Evolutionary conservation across 2,329 filamentous ascomycete species (phyloP).

Genomic region (Sphaerostilbella broomeana): DNA sequence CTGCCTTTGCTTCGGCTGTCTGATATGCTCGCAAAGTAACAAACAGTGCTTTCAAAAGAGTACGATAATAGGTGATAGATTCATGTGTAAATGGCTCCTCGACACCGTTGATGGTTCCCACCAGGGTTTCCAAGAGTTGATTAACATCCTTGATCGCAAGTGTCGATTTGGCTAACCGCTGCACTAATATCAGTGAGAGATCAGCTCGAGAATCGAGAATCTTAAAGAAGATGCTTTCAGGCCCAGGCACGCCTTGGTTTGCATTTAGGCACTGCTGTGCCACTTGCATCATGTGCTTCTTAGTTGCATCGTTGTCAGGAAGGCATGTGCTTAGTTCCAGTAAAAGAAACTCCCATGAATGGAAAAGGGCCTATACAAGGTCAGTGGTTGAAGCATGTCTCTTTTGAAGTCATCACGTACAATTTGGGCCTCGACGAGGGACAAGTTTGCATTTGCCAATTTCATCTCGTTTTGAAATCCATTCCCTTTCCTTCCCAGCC

Average conservation of each 20-base stretch:
- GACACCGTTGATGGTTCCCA: constrained; percentile 46
- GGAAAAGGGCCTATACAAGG: constrained; percentile 61
- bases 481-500: constrained; percentile 60
- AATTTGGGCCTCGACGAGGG: constrained; percentile 85
- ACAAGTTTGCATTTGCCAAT: constrained; percentile 83
- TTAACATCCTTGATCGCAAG: constrained; percentile 45
- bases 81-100: constrained; percentile 47
- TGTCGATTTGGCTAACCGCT: constrained; percentile 61
- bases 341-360: constrained; percentile 83
- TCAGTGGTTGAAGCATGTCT: constrained; percentile 16
- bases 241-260: constrained; percentile 65
- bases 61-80: constrained; percentile 68
- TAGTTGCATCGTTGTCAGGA: constrained; percentile 47
- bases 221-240: constrained; percentile 74
- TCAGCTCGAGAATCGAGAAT: constrained; percentile 72
- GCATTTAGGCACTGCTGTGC: constrained; percentile 70
- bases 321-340: constrained; percentile 69
- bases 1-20: constrained; percentile 25
- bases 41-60: constrained; percentile 77
- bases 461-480: constrained; percentile 80
- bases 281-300: constrained; percentile 66
- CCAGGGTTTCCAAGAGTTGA: constrained; percentile 44
- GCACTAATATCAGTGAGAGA: constrained; percentile 74
- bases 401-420: constrained; percentile 38
- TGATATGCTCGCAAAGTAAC: constrained; percentile 66